Conservation (phyloP, 2,329 filamentous ascomycete species). For the Trichoderma oligosporum region DNA sequence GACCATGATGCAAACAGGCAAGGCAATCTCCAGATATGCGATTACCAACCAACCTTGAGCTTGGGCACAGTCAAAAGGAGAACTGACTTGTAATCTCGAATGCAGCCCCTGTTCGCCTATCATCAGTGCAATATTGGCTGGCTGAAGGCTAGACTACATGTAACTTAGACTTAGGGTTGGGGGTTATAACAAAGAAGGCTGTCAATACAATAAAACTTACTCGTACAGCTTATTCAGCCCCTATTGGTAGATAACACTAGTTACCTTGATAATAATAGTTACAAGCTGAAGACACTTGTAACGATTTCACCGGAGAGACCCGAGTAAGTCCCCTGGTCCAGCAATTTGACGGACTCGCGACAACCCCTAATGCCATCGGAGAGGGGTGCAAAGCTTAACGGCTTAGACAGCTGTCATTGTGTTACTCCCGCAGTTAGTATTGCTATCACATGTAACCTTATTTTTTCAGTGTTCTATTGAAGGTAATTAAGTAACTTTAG, state of each 20-base stretch:
- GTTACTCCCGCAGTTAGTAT: neutral
- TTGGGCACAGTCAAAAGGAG: neutral
- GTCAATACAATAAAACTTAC: neutral
- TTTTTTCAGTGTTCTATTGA: no score
- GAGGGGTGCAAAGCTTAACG: neutral
- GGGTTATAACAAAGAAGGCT: neutral
- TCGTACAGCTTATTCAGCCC: slow-evolving; percentile 10
- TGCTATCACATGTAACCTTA: no score
- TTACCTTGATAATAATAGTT: neutral
- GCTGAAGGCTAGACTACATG: neutral
- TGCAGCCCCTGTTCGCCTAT: neutral
- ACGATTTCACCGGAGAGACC: neutral
- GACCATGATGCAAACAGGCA: neutral
- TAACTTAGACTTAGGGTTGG: neutral
- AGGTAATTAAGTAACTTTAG: no score
- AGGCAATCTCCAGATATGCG: slow-evolving; percentile 8
- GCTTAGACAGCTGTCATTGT: neutral
- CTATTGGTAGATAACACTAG: no score
- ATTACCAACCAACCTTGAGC: neutral
- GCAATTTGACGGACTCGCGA: neutral
- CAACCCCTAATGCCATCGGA: neutral
- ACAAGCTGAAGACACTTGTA: neutral
- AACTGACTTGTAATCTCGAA: neutral
- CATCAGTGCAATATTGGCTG: neutral
- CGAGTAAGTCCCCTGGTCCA: neutral